Percentiles rank a stretch among this genome's conserved stretches.
These are phyloP conservation scores for Talaromyces adpressus DNA, from an alignment of 495 filamentous ascomycete species.

Conservation along the genomic window DNA sequence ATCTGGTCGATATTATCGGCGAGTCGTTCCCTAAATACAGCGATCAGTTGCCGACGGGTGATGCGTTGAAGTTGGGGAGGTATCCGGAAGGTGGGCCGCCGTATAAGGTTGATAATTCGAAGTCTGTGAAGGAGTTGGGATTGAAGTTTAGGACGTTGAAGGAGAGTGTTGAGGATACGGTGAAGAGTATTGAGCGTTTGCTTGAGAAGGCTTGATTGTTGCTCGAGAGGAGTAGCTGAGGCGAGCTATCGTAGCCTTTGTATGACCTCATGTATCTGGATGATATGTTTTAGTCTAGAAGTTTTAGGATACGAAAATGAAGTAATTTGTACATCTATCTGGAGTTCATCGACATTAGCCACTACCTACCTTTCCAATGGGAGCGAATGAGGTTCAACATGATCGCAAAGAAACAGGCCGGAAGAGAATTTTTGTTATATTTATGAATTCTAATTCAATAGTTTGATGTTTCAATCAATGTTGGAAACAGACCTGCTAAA, in stretches of 20 bases:
- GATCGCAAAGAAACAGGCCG: no score
- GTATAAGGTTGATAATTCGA: conserved; percentile 35
- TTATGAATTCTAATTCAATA: background rate
- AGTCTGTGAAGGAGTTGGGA: conserved; percentile 39
- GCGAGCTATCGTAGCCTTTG: background rate
- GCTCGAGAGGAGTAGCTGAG: background rate
- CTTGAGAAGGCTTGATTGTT: background rate
- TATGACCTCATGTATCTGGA: background rate
- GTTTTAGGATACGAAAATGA: background rate
- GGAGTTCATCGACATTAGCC: background rate
- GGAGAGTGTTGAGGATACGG: conserved; percentile 42
- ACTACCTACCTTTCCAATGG: no score
- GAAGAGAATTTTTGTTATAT: no score
- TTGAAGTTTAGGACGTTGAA: conserved; percentile 38
- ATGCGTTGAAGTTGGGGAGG: conserved; percentile 25
- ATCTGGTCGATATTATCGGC: conserved; percentile 47
- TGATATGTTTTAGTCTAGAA: background rate
- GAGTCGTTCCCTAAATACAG: conserved; percentile 52
- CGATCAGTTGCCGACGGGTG: conserved; percentile 39
- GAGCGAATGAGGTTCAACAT: no score
- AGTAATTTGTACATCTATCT: background rate
- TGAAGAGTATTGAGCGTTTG: conserved; percentile 19
- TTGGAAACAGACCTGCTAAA: background rate
- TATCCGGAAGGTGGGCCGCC: conserved; percentile 29
- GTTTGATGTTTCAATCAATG: background rate